Base-by-base conservation (phyloP, 2,329 filamentous ascomycete genomes). In the Penicillium sp. region DNA sequence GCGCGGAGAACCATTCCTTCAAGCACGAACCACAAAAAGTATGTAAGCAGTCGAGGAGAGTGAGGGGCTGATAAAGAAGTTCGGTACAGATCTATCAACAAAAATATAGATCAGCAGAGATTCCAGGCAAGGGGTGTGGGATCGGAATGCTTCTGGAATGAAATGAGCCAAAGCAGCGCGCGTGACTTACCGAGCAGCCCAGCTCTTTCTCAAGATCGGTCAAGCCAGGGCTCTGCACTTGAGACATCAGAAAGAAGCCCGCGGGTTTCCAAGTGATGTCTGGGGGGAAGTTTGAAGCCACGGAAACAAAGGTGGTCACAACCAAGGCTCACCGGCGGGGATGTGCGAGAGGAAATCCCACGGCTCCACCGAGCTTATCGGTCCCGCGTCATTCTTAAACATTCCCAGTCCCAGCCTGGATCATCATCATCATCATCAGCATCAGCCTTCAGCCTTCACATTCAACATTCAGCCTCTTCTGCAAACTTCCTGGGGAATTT, bases 1-100 rank as follows among this genome's bases (percentile, higher is more conserved):
- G 91, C 74, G 87, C 94, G 59, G 81, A 79, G 71, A 97, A 99
- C 94, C 94, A 99, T 78, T 96, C 91, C 74, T 96, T 96, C 55
- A 97, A 75, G 71, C 94, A 99, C 34, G 90, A 89, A 60, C 92
- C 94, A 79, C 94, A 99, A 75, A 95, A 99, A 42, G 93, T 97
- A 76, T 96, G 92, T 40, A 96, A 84, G 71, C 92, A 96, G 79
- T 96, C 91, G 73, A 96, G 89, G 46, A 96, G 86, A 24, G 92
- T 96, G 60, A 96, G 83, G 29, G 92, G 92, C 73, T 95, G 90
- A 76, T 91, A 95, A 59, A 96, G 86, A 61, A 96, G 84, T 74
- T 97, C 94, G 65, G 93, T 96, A 80, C 94, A 99, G 68, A 99
- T 99, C 92, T 97, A 52, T 16, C 47, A 47, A 26, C 36, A 46